Evolutionary conservation across 1,139 yeast genomes (phyloP), one percentile per base, ranked within the genome.

Genomic region (Debaryomycetaceae sp.): DNA sequence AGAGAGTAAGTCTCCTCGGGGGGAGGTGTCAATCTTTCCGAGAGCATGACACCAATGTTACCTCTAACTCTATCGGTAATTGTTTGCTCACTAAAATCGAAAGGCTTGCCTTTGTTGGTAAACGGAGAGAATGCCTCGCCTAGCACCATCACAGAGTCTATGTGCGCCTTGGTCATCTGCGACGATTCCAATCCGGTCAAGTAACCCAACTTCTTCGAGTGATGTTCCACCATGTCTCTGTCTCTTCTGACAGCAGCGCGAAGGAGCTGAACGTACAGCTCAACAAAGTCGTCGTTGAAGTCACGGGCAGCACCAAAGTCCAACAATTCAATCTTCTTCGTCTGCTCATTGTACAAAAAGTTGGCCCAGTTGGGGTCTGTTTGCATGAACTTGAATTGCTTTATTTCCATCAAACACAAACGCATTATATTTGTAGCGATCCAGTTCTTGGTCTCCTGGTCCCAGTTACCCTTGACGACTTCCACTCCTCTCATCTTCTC

Each of bases 351-450:
- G 70, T 87, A 90, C 49, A 95, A 70, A 67, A 95, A 95, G 63
- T 93, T 93, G 42, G 99, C 98, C 99, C 99, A 95, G 66, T 93
- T 93, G 40, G 99, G 99, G 66, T 93, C 99, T 1, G 99, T 91
- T 68, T 93, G 99, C 99, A 93, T 93, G 67, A 86, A 93, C 57
- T 78, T 80, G 71, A 86, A 91, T 54, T 80, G 72, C 31, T 89
- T 89, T 59, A 95, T 86, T 65, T 93, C 99, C 54, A 80, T 72
- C 42, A 93, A 71, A 58, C 97, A 90, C 40, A 93, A 74, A 51
- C 89, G 78, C 97, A 95, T 87, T 48, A 93, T 83, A 56, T 85
- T 79, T 6, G 89, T 80, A 9, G 96, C 96, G 48, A 93, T 85
- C 81, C 86, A 85, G 65, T 91, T 75, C 49, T 78, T 84, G 14